These are phyloP conservation scores for Oryza brachyantha DNA, from an alignment of 176 grass and related monocot species.

Conservation along the genomic window DNA sequence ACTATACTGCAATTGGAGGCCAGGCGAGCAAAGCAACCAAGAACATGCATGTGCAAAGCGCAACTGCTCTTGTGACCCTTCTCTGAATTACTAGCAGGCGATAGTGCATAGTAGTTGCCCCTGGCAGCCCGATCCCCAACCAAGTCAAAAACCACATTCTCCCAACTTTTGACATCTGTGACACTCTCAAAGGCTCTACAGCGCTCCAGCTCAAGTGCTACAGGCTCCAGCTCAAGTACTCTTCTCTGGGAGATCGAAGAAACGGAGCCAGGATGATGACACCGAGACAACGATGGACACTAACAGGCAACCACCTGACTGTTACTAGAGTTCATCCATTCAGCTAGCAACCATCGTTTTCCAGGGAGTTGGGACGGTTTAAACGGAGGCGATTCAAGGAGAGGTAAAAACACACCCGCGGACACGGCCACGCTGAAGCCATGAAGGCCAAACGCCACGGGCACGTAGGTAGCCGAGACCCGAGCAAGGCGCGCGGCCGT, in stretches of 20 bases:
- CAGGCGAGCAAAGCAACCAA: neutral
- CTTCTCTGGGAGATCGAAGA: neutral
- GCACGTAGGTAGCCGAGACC: neutral
- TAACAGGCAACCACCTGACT: conserved; percentile 27
- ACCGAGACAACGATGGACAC: conserved; percentile 4
- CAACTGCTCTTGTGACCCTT: neutral
- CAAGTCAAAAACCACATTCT: conserved; percentile 3
- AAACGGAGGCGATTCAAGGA: conserved; percentile 14
- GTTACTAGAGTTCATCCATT: neutral
- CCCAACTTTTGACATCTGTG: neutral
- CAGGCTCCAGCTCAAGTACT: no score
- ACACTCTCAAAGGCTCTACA: neutral
- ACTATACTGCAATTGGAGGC: neutral
- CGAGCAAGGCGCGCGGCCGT: neutral
- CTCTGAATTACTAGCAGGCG: neutral
- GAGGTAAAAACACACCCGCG: no score
- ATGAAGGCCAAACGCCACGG: no score
- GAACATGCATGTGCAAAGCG: conserved; percentile 13
- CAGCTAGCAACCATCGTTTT: conserved; percentile 12
- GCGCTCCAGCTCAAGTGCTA: neutral
- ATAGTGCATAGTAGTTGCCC: neutral
- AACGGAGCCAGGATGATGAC: neutral
- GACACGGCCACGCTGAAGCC: no score
- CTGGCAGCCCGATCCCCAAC: neutral
- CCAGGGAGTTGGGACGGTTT: neutral